Base-by-base conservation (phyloP, 345 rosid species). In the Camelina laxa region DNA sequence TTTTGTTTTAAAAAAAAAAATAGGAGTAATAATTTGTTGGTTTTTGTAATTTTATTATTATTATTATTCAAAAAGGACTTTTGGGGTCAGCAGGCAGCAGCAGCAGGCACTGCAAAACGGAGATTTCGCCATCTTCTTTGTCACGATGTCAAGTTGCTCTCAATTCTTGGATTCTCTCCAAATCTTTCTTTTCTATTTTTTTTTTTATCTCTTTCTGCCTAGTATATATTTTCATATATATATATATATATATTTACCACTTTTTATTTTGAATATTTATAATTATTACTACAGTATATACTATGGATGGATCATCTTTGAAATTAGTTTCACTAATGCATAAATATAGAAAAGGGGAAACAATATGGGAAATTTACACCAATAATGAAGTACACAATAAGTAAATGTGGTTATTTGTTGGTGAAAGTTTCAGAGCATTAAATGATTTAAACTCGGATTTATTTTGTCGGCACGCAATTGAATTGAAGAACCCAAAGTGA, bases 81-180 rank as follows among this genome's bases (percentile, higher is more conserved):
- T 60, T 39, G 38, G 19, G 38, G 19, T 42, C 47, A 42, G 61
- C 3, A 47, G 31, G 31, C 30, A 27, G 30, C 30, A 33, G 9
- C 8, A 33, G 36, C 8, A 33, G 36, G 69, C 67, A 69, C 65
- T 76, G 80, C 80, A 76, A 72, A 77, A 64, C 53, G 77, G 27
- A 72, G 77, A 78, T 65, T 78, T 75, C 57, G 79, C 44, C 80
- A 65, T 81, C 82, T 69, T 70, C 58, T 69, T 74, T 74, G 74
- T 70, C 75, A 77, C 73, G 30, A 63, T 69, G 70, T 65, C 74
- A 62, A 65, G 77, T 78, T 78, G 67, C 76, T 75, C 76, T 74
- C 81, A 27, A 11, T 35, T 57, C 70, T 68, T 65, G 63, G 74
- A 70, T 78, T 67, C 79, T 79, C 65, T 78, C 77, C 74, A 60